phyloP scores from a whole-genome alignment of 1,284 basidiomycete species.

The Fomitopsis schrenkii region DNA sequence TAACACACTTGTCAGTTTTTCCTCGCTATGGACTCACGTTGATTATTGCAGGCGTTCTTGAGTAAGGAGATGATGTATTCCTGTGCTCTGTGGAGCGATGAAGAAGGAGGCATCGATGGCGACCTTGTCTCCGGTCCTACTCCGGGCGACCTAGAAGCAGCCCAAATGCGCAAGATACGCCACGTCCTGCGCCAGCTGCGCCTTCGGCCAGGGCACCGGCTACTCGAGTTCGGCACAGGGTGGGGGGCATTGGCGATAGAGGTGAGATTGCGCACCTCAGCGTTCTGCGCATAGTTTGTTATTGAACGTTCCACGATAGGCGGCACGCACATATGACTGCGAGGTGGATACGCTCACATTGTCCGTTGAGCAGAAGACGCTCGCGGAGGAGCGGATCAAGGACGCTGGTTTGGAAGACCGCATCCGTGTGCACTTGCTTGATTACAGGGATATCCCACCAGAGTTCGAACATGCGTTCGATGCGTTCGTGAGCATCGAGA shows the following conservation, averaged over 20 bases:
- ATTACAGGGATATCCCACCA: conserved; percentile 79
- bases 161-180: conserved; percentile 78
- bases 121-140: conserved; percentile 34
- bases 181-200: conserved; percentile 76
- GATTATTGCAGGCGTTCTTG: conserved; percentile 62
- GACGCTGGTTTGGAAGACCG: conserved; percentile 66
- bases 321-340: conserved; percentile 66
- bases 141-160: conserved; percentile 72
- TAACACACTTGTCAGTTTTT: conserved; percentile 20
- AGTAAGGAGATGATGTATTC: conserved; percentile 93
- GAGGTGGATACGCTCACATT: conserved; percentile 87
- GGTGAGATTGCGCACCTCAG: conserved; percentile 37
- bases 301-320: conserved; percentile 33
- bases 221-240: conserved; percentile 90
- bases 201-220: conserved; percentile 72
- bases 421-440: conserved; percentile 82
- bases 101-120: conserved; percentile 68
- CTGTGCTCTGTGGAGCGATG: conserved; percentile 75
- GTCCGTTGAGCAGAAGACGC: conserved; percentile 79
- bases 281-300: conserved; percentile 14
- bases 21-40: conserved; percentile 8
- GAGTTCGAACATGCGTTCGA: conserved; percentile 81
- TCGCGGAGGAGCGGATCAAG: conserved; percentile 80
- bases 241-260: conserved; percentile 92
- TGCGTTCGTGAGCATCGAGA: conserved; percentile 86